Percentiles rank a stretch among this genome's conserved stretches.
phyloP scores from a whole-genome alignment of 441 rosid species.

The Gossypium trilobum region DNA sequence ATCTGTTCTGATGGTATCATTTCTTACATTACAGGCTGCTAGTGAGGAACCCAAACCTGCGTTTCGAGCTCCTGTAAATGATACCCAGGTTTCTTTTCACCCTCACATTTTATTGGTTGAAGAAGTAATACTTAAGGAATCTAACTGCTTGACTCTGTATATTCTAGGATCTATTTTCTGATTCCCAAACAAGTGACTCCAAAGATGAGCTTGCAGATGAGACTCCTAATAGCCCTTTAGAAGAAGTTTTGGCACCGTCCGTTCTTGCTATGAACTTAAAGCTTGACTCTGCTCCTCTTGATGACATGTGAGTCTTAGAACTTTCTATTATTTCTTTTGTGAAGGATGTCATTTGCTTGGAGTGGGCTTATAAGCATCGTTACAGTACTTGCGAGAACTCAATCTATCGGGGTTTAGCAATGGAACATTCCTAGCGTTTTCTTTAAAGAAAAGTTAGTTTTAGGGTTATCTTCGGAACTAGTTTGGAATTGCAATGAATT shows the following conservation, averaged over 20 bases:
- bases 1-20: slow-evolving; percentile 3
- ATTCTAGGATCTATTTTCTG: slow-evolving; percentile 47
- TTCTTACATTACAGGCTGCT: slow-evolving; percentile 28
- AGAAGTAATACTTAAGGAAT: background rate
- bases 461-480: background rate
- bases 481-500: background rate
- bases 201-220: slow-evolving; percentile 42
- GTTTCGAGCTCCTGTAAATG: slow-evolving; percentile 42
- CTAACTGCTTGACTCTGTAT: slow-evolving; percentile 15
- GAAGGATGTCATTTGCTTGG: background rate
- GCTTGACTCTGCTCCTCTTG: slow-evolving; percentile 48
- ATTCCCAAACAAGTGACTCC: slow-evolving; percentile 36
- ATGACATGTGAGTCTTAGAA: slow-evolving; percentile 37
- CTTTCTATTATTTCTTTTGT: slow-evolving; percentile 3
- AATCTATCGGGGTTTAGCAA: background rate
- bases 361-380: background rate
- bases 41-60: slow-evolving; percentile 26
- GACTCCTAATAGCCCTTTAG: slow-evolving; percentile 40
- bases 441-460: background rate
- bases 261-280: slow-evolving; percentile 57
- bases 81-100: slow-evolving; percentile 44
- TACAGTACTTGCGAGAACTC: background rate
- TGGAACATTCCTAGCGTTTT: background rate
- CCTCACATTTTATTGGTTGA: slow-evolving; percentile 2
- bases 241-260: slow-evolving; percentile 68